Evolutionary conservation across 345 rosid species (phyloP).

Genomic region (Trapa bicornis): DNA sequence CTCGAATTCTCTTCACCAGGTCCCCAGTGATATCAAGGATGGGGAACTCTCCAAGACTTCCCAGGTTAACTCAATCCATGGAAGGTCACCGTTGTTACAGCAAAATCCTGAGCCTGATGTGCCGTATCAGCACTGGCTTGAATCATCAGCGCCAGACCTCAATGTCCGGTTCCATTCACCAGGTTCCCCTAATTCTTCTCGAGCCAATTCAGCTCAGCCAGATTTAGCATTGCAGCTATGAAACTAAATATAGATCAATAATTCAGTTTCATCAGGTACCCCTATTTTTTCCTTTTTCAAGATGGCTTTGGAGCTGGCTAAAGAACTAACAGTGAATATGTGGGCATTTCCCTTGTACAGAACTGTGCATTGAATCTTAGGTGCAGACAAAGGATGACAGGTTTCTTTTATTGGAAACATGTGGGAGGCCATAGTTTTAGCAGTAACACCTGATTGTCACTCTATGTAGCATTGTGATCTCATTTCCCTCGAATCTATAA

Average conservation of each 20-base stretch:
- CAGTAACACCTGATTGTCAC: background rate
- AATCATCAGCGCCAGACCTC: slow-evolving; percentile 31
- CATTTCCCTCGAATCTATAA: background rate
- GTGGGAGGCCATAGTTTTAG: background rate
- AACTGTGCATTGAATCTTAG: slow-evolving; percentile 2
- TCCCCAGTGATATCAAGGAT: slow-evolving; percentile 4
- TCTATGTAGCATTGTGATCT: background rate
- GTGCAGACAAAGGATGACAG: background rate
- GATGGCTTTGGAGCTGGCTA: background rate
- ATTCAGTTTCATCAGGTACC: background rate
- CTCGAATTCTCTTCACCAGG: slow-evolving; percentile 14
- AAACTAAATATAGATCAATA: slow-evolving; percentile 6
- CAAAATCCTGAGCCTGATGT: slow-evolving; percentile 12
- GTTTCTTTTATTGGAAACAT: slow-evolving; percentile 4
- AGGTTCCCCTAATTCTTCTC: slow-evolving; percentile 26
- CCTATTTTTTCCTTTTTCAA: background rate
- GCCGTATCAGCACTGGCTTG: slow-evolving; percentile 17
- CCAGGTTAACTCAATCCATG: background rate
- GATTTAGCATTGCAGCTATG: slow-evolving; percentile 56
- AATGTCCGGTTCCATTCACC: slow-evolving; percentile 34
- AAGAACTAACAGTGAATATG: background rate
- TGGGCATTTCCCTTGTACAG: slow-evolving; percentile 4
- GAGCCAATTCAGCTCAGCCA: slow-evolving; percentile 29
- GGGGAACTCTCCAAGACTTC: slow-evolving; percentile 15
- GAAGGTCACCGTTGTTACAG: slow-evolving; percentile 6